Percentiles rank a stretch among this genome's conserved stretches.
Evolutionary conservation across 306 rosid genomes (phyloP).

Genomic region (Cicer chorassanicum): DNA sequence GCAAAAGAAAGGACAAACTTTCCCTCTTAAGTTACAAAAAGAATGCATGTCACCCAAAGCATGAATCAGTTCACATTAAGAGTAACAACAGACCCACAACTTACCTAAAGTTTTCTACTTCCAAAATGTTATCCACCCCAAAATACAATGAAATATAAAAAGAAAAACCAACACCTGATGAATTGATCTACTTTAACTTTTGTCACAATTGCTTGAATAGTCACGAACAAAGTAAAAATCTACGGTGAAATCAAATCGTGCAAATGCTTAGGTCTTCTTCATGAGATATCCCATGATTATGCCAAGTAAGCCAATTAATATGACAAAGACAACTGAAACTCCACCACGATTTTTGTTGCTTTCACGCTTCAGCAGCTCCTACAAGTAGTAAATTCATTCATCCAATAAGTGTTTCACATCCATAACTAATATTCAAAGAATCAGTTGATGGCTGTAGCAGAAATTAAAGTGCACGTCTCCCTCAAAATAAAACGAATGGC

Average conservation of each 20-base stretch:
- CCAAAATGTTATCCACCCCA: constrained; percentile 57
- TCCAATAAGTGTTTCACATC: constrained; percentile 15
- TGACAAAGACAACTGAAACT: constrained; percentile 60
- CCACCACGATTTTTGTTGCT: constrained; percentile 70
- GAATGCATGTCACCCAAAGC: constrained; percentile 65
- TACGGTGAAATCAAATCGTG: constrained; percentile 36
- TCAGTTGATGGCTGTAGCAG: constrained; percentile 21
- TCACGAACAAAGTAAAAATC: constrained; percentile 49
- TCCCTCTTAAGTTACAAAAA: constrained; percentile 64
- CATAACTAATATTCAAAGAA: constrained; percentile 38
- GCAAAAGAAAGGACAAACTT: constrained; percentile 44
- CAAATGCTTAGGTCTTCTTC: constrained; percentile 61
- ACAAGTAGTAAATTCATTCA: constrained; percentile 43
- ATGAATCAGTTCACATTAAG: constrained; percentile 55
- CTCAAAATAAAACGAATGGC: constrained; percentile 5
- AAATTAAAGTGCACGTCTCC: background rate
- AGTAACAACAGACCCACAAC: constrained; percentile 55
- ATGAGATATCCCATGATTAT: constrained; percentile 73
- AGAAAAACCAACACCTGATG: constrained; percentile 48
- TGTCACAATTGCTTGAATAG: constrained; percentile 55
- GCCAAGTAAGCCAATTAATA: constrained; percentile 74
- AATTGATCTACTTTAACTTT: constrained; percentile 54
- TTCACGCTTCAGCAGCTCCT: constrained; percentile 85
- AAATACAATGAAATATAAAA: constrained; percentile 40
- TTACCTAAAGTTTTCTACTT: constrained; percentile 54